phyloP scores from a whole-genome alignment of 768 basidiomycete genomes.

The Tulasnella sp. region DNA sequence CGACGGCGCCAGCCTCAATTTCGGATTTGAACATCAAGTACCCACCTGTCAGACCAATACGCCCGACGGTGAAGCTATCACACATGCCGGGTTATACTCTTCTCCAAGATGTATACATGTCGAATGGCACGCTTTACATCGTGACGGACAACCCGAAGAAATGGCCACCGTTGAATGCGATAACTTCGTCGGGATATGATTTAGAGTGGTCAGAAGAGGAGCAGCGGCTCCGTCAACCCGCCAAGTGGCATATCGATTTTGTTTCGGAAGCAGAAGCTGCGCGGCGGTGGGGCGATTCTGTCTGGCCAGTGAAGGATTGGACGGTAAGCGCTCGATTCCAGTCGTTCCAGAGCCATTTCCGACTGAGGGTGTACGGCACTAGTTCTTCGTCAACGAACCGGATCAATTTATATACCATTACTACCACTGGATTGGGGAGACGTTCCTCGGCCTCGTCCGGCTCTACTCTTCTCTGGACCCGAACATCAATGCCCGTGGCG shows the following conservation, averaged over 20 bases:
- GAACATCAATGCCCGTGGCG: conserved; percentile 28
- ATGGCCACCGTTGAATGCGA: conserved; percentile 52
- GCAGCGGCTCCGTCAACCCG: conserved; percentile 50
- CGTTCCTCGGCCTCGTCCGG: conserved; percentile 57
- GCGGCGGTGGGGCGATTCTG: conserved; percentile 54
- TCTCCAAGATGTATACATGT: conserved; percentile 66
- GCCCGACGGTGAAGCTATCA: conserved; percentile 44
- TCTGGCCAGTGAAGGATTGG: conserved; percentile 55
- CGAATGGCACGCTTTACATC: conserved; percentile 60
- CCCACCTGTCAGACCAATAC: conserved; percentile 17
- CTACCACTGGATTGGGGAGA: conserved; percentile 19
- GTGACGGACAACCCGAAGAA: conserved; percentile 52
- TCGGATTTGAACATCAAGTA: neutral
- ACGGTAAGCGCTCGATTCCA: conserved; percentile 38
- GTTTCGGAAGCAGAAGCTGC: conserved; percentile 58
- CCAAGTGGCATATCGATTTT: conserved; percentile 65
- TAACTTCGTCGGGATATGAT: conserved; percentile 55
- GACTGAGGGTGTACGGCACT: conserved; percentile 37
- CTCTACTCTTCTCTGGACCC: conserved; percentile 55
- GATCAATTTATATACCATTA: conserved; percentile 51
- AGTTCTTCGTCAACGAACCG: conserved; percentile 78
- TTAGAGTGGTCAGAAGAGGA: conserved; percentile 48
- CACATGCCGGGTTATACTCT: conserved; percentile 78
- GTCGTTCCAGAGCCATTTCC: conserved; percentile 19
- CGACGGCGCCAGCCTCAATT: neutral